Evolutionary conservation across 2,329 filamentous ascomycete species (phyloP), one percentile per base, ranked within the genome.

Genomic region (Colletotrichum simmondsii): DNA sequence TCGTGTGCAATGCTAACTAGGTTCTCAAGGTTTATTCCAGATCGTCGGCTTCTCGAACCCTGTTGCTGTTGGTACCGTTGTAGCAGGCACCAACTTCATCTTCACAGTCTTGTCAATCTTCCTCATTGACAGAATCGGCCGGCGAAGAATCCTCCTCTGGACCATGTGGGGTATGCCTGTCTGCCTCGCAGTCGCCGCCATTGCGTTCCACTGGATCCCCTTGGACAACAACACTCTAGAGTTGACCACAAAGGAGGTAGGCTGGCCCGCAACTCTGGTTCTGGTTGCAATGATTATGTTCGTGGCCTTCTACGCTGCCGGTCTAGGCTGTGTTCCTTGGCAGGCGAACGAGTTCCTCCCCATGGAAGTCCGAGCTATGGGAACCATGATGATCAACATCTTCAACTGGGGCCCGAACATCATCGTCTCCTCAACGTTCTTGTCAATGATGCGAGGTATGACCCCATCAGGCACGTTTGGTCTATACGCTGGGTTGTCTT

Each of bases 391-490:
- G 81, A 80, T 86, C 59, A 87, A 85, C 4, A 83, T 85, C 74
- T 84, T 83, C 4, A 83, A 80, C 77, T 86, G 85, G 86, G 84
- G 82, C 5, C 82, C 78, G 65, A 87, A 88, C 77, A 83, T 88
- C 68, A 86, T 88, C 65, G 83, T 88, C 58, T 80, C 85, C 8
- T 86, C 83, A 1, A 87, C 86, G 0, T 88, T 88, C 77, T 77
- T 88, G 11, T 82, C 83, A 2, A 85, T 83, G 49, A 88, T 88
- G 83, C 82, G 88, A 68, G 79, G 78, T 12, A 85, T 83, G 73
- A 88, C 87, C 0, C 86, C 86, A 0, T 84, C 81, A 2, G 87
- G 87, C 0, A 84, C 87, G 0, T 89, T 88, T 72, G 86, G 86
- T 2, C 88, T 89, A 77, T 89, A 88, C 68, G 84, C 86, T 1